phyloP scores from a whole-genome alignment of 2,329 filamentous ascomycete genomes.

The Penicillium sp. region DNA sequence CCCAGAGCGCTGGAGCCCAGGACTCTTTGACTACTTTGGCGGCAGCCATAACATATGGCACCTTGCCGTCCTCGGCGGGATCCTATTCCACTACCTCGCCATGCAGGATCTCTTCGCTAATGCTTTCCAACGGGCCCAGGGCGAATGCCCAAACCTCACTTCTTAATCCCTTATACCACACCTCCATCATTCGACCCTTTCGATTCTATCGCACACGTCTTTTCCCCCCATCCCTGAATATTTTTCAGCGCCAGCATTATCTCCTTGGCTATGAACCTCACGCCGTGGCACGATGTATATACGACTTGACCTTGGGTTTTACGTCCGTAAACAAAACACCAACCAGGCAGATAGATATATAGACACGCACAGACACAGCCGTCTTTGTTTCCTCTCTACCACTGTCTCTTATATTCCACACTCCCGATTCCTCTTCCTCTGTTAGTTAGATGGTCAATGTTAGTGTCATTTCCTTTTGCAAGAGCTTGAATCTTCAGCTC shows the following conservation, averaged over 20 bases:
- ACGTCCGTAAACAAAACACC: background rate
- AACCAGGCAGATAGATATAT: constrained; percentile 9
- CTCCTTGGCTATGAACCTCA: background rate
- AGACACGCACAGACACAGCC: background rate
- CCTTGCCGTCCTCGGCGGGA: constrained; percentile 88
- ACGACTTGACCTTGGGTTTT: background rate
- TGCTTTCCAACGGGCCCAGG: constrained; percentile 72
- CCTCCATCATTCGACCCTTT: background rate
- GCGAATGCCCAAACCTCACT: constrained; percentile 43
- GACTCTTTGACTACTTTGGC: constrained; percentile 92
- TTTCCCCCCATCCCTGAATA: too few species aligned
- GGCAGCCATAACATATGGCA: constrained; percentile 99
- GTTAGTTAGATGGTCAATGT: background rate
- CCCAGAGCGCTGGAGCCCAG: constrained; percentile 90
- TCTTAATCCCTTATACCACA: constrained; percentile 20
- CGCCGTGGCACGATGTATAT: constrained; percentile 9
- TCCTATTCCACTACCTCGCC: constrained; percentile 94
- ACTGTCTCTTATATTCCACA: background rate
- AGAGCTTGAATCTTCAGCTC: background rate
- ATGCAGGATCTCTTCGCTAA: constrained; percentile 93
- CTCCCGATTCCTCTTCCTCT: background rate
- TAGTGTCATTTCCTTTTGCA: background rate
- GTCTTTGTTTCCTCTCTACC: background rate
- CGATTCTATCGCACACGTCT: background rate
- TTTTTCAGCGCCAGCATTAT: background rate